A percentile compares a stretch with the other conserved stretches of the same genome.
These are phyloP conservation scores for Rhizoclosmatium globosum DNA, from an alignment of 192 early-diverging fungal genomes.

Conservation along the genomic window DNA sequence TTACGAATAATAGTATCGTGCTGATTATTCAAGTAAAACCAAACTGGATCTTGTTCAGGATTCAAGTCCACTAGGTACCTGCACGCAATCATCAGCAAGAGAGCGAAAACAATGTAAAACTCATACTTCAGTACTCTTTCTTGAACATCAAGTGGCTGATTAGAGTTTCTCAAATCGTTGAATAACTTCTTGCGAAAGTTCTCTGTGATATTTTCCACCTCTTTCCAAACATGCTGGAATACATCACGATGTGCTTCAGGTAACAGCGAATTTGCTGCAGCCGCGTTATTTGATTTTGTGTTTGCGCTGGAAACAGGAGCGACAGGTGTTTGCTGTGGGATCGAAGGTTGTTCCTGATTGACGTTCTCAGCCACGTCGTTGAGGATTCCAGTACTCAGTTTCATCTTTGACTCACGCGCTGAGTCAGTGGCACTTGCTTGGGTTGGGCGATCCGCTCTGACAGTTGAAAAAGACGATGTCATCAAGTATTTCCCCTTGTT, in stretches of 20 bases:
- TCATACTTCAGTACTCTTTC: slow-evolving; percentile 84
- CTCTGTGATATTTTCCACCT: slow-evolving; percentile 85
- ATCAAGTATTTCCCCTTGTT: slow-evolving; percentile 91
- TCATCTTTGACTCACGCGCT: not conserved
- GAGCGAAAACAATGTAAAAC: slow-evolving; percentile 21
- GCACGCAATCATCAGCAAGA: not conserved
- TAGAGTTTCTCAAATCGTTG: slow-evolving; percentile 76
- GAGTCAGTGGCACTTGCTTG: not conserved
- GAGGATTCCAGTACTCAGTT: slow-evolving; percentile 15
- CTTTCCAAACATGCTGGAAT: slow-evolving; percentile 94
- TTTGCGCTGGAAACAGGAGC: not conserved
- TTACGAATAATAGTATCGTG: slow-evolving; percentile 86
- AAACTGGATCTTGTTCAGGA: slow-evolving; percentile 86
- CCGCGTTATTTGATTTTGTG: not conserved
- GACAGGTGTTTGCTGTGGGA: too few species aligned
- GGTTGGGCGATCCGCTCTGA: not conserved
- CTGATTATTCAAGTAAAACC: slow-evolving; percentile 87
- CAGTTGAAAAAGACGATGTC: slow-evolving; percentile 55
- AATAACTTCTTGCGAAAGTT: slow-evolving; percentile 78
- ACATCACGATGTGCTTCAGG: slow-evolving; percentile 69
- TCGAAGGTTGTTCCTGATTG: not conserved
- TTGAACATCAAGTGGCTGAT: slow-evolving; percentile 84
- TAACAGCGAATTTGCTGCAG: slow-evolving; percentile 45
- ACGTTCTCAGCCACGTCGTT: not conserved
- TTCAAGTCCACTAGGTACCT: slow-evolving; percentile 79